Evolutionary conservation across 305 asterid genomes (phyloP).

Genomic region (Plantago coronopus): DNA sequence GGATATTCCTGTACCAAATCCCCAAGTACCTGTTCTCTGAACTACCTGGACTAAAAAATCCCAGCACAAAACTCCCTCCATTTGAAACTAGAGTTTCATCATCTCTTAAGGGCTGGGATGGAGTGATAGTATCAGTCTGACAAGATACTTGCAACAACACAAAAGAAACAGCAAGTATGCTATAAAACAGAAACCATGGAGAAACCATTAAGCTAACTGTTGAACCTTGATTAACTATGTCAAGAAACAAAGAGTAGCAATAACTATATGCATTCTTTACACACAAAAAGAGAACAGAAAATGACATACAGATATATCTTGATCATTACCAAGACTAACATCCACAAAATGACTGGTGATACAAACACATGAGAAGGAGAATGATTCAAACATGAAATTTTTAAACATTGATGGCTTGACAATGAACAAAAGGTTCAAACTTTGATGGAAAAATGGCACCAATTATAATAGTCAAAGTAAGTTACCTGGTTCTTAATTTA

Average conservation of each 20-base stretch:
- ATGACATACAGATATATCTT: background rate
- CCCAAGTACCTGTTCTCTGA: constrained; percentile 39
- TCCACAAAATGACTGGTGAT: background rate
- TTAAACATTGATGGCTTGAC: background rate
- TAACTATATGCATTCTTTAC: background rate
- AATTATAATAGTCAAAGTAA: background rate
- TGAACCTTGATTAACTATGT: background rate
- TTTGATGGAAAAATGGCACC: background rate
- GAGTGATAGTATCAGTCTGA: constrained; percentile 20
- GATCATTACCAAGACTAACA: background rate
- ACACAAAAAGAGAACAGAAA: background rate
- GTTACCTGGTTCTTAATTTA: background rate
- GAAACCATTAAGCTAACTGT: background rate
- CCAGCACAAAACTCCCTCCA: constrained; percentile 39
- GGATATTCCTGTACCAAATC: constrained; percentile 43
- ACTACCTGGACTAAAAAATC: constrained; percentile 43
- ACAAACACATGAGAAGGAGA: background rate
- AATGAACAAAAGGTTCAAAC: background rate
- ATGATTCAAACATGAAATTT: background rate
- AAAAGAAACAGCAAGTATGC: constrained; percentile 11
- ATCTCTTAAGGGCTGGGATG: constrained; percentile 31
- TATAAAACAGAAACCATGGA: constrained; percentile 9
- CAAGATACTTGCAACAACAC: constrained; percentile 22
- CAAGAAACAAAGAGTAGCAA: background rate
- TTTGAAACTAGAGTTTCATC: constrained; percentile 35